Conservation (phyloP, 345 rosid genomes). For the Populus ilicifolia region DNA sequence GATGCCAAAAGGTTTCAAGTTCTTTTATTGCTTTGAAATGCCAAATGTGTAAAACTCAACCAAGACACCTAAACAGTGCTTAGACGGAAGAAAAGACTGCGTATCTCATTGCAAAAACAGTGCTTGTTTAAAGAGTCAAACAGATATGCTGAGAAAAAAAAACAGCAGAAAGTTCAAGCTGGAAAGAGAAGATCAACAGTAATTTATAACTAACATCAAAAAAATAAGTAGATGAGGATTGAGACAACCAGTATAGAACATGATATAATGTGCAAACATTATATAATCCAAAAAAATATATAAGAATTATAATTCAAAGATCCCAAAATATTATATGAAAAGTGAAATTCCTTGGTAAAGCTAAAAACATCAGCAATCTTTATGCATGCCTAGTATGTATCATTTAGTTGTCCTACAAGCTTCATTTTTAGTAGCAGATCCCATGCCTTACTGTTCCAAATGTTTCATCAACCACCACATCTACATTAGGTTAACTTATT, state of each 20-base stretch:
- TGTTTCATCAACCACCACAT: conserved; percentile 6
- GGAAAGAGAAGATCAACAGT: not conserved
- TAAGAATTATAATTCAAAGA: not conserved
- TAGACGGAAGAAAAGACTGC: not conserved
- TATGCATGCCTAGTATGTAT: not conserved
- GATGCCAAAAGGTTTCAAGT: not conserved
- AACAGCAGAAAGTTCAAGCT: not conserved
- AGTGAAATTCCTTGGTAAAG: not conserved
- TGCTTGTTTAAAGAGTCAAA: not conserved
- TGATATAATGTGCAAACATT: not conserved
- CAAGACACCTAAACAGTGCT: not conserved
- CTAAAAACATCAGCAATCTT: not conserved
- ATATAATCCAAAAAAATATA: not conserved
- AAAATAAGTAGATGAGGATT: not conserved
- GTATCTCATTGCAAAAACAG: not conserved
- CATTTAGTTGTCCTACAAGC: not conserved
- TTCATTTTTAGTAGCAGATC: not conserved
- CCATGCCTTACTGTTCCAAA: not conserved
- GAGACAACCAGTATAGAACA: not conserved
- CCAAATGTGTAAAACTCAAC: not conserved
- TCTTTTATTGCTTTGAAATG: not conserved
- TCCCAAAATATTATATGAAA: not conserved
- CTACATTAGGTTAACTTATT: conserved; percentile 1
- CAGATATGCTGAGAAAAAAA: not conserved
- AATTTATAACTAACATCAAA: not conserved